Base-by-base conservation (phyloP, 2,329 filamentous ascomycete genomes). In the Phyllachora maydis region DNA sequence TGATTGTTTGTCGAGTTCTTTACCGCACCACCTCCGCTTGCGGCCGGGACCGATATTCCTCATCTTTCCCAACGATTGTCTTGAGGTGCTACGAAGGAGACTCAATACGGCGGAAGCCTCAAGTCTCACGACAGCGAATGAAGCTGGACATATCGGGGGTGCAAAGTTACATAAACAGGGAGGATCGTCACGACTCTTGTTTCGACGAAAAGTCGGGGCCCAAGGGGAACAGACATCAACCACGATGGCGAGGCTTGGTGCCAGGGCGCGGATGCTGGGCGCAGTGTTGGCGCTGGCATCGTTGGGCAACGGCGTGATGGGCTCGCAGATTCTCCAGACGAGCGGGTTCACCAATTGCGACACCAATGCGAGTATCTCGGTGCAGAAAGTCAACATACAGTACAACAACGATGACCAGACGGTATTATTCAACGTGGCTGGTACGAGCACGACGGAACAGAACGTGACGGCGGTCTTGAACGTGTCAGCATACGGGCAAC, bases 401-500 rank as follows among this genome's bases (percentile, higher is more conserved):
- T 95, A 90, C 52, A 66, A 91, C 54, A 71, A 72, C 33, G 58
- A 62, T 28, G 68, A 70, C 29, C 70, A 76, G 42, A 63, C 61
- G 23, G 62, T 95, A 30, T 64, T 53, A 4, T 95, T 93, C 47
- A 70, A 95, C 42, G 65, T 93, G 12, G 66, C 71, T 16, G 88
- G 85, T 30, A 69, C 63, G 29, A 93, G 77, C 43, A 48, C 50
- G 25, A 65, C 64, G 42, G 47, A 61, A 34, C 79, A 88, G 45
- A 83, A 92, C 34, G 79, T 95, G 29, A 76, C 63, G 26, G 83
- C 81, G 9, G 53, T 52, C 3, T 55, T 95, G 28, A 60, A 65
- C 12, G 76, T 93, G 18, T 74, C 61, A 14, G 85, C 85, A 6
- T 95, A 95, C 40, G 88, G 88, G 29, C 66, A 65, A 28, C 49